Base-by-base conservation (phyloP, 1,284 basidiomycete species). In the Irpex rosettiformis region DNA sequence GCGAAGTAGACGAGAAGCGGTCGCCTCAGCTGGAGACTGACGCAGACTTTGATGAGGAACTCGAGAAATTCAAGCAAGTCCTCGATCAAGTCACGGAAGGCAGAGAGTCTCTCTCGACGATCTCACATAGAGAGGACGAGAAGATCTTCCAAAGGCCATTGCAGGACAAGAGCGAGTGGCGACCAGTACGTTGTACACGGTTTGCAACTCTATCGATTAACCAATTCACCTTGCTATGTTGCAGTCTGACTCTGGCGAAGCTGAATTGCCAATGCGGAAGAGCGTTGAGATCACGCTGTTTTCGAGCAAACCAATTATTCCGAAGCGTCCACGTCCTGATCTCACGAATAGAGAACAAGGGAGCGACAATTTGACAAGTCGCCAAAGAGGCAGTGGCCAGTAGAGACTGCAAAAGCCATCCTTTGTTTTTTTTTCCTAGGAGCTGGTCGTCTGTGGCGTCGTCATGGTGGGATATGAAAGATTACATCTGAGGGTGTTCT, bases 361-460 rank as follows among this genome's bases (percentile, higher is more conserved):
- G 10, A 51, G 48, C 24, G 22, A 16, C 22, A 51, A 51, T 24
- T 27, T 22, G 48, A 51, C 24, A 25, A 28, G 48, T 51, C 13
- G 24, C 6, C 48, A 27, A 11, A 10, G 16, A 16, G 22, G 24
- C 48, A 27, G 27, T 3, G 7, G 10, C 24, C 27, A 24, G 27
- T 51, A 45, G 21, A 18, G 24, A 13, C 48, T 27, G 8, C 18
- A 10, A 47, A 24, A 51, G 48, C 22, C 18, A 24, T 29, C 48
- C 48, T 51, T 51, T 21, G 24, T 51, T 51, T 51, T 51, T 21
- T 51, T 51, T 51, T 51, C 48, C 48, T 51, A 25, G 27, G 13
- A 51, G 48, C 48, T 16, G 48, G 8, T 28, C 10, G 7, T 16
- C 13, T 51, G 48, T 22, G 48, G 48, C 48, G 48, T 18, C 25